Evolutionary conservation across 768 basidiomycete genomes (phyloP).

Genomic region (Lepiota subincarnata): DNA sequence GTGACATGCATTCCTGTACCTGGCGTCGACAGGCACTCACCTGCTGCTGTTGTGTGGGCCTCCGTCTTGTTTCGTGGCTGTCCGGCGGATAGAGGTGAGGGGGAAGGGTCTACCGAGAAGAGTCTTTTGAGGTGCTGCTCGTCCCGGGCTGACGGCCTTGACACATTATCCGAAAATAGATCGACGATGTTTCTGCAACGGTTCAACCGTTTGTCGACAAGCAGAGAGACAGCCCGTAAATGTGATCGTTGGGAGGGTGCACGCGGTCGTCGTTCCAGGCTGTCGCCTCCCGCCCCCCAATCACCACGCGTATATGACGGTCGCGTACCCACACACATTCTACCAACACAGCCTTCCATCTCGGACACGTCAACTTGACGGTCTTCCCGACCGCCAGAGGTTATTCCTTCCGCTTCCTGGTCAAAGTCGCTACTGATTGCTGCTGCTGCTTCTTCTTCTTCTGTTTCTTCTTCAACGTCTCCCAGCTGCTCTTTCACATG

Average conservation of each 20-base stretch:
- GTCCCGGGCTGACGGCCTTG: not conserved
- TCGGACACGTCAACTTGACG: not conserved
- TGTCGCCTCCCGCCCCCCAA: too few species aligned
- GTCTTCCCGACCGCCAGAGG: not conserved
- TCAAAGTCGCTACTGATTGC: not conserved
- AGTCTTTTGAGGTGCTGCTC: not conserved
- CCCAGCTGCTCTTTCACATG: conserved; percentile 6
- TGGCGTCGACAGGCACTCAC: not conserved
- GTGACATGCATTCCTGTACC: not conserved
- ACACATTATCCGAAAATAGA: conserved; percentile 4
- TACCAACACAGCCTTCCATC: conserved; percentile 10
- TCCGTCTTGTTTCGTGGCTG: not conserved
- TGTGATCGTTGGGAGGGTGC: conserved; percentile 7
- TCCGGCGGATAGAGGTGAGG: not conserved
- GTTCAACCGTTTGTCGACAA: conserved; percentile 1
- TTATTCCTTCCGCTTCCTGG: not conserved
- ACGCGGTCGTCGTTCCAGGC: not conserved
- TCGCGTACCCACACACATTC: not conserved
- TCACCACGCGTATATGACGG: not conserved
- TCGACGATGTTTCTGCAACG: conserved; percentile 6
- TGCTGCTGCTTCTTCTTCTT: not conserved
- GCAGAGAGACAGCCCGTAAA: conserved; percentile 2
- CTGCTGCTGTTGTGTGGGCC: not conserved
- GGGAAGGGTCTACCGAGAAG: not conserved
- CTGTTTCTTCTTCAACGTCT: not conserved